Evolutionary conservation across 2,329 filamentous ascomycete genomes (phyloP), one percentile per base, ranked within the genome.

Genomic region (Lomentospora prolificans): DNA sequence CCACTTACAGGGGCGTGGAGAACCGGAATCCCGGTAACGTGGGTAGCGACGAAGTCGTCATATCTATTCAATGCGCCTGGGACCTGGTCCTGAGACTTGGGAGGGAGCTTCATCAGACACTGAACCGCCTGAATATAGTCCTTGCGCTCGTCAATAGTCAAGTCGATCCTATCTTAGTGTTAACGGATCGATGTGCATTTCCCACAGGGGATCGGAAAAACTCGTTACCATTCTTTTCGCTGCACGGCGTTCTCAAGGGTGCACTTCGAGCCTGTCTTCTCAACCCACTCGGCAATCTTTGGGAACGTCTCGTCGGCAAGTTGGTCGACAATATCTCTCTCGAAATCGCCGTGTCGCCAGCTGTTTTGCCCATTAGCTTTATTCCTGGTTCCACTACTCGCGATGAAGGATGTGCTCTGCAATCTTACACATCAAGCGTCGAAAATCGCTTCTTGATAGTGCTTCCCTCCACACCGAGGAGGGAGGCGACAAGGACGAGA

Each of bases 1-100:
- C n/a, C 22, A 27, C 52, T 14, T 41, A 54, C 53, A 28, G 55
- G 46, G 2, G 24, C 67, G 60, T 79, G 77, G 17, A 79, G 76
- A 1, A 52, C 54, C 8, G 67, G 58, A 1, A 76, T 76, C 58
- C 74, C 69, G 55, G 76, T 72, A 57, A 80, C 71, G 58, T 80
- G 77, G 0, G 70, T 67, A 4, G 71, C 75, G 4, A 76, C 67
- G 46, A 73, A 80, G 57, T 80, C 77, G 60, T 80, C 77, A 57
- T 72, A 78, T 56, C 75, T 58, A 3, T 67, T 72, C 57, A 66
- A 68, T 2, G 71, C 74, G 2, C 76, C 77, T 0, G 74, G 65
- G 0, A 69, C 71, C 10, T 67, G 63, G 0, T 63, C 60, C 0
- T 64, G 66, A 0, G 68, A 69, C 19, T 61, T 63, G 3, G 73